phyloP scores from a whole-genome alignment of 192 early-diverging fungal genomes.

The Gamsiella multidivaricata region DNA sequence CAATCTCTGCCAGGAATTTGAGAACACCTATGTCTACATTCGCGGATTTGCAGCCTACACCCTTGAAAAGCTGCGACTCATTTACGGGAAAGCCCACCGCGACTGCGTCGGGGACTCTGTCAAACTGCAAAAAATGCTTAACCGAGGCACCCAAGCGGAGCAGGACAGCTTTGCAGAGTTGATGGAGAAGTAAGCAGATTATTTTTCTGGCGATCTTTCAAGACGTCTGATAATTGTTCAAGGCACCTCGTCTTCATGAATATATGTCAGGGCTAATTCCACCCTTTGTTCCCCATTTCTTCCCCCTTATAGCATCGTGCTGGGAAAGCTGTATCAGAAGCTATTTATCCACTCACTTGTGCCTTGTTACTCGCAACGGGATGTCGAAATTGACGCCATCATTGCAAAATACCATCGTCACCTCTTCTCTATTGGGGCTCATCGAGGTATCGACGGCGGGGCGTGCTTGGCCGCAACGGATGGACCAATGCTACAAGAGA shows the following conservation, averaged over 20 bases:
- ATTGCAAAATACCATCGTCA: constrained; percentile 52
- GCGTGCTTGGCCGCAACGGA: constrained; percentile 51
- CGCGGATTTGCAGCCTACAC: constrained; percentile 61
- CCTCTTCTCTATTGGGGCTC: constrained; percentile 40
- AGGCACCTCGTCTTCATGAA: no score
- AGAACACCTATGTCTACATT: constrained; percentile 65
- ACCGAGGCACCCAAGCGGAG: constrained; percentile 47
- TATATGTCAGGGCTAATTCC: no score
- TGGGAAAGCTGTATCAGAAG: constrained; percentile 64
- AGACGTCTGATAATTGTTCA: neutral
- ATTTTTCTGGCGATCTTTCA: neutral
- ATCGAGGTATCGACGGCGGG: constrained; percentile 54
- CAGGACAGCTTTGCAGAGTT: constrained; percentile 59
- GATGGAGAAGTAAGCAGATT: constrained; percentile 66
- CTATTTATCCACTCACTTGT: constrained; percentile 63
- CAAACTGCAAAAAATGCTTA: constrained; percentile 41
- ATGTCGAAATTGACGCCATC: constrained; percentile 52
- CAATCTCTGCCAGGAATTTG: constrained; percentile 60
- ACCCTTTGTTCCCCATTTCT: no score
- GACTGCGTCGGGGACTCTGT: constrained; percentile 49
- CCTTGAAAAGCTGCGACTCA: constrained; percentile 61
- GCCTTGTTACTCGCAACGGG: constrained; percentile 53
- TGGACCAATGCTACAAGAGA: constrained; percentile 29
- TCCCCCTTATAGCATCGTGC: constrained; percentile 54
- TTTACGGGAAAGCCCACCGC: constrained; percentile 57